Percentiles rank a stretch among this genome's conserved stretches.
Evolutionary conservation across 2,329 filamentous ascomycete species (phyloP).

Genomic region (Spiromastix sp.): DNA sequence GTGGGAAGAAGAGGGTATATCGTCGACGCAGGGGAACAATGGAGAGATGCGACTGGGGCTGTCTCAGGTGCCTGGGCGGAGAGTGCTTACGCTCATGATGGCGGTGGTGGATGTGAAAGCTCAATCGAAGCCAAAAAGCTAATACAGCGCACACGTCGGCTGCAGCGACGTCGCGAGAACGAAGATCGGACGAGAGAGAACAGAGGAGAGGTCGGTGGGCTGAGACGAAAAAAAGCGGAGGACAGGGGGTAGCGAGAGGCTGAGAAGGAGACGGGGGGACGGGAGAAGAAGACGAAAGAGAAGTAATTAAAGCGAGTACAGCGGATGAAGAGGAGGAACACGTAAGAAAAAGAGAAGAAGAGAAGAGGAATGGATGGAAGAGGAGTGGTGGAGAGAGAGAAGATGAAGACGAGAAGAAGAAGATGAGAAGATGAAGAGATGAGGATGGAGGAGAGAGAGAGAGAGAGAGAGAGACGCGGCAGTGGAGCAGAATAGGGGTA

Average conservation of each 20-base stretch:
- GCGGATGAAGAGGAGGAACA: not conserved
- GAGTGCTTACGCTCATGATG: slow-evolving; percentile 21
- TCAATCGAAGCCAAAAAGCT: not conserved
- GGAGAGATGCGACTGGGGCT: not conserved
- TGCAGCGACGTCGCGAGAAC: not conserved
- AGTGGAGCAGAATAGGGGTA: not conserved
- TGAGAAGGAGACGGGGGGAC: not conserved
- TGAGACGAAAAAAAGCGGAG: not conserved
- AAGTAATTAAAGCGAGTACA: too few species aligned
- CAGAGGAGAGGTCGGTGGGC: not conserved
- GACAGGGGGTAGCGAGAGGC: not conserved
- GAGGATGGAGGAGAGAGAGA: slow-evolving; percentile 5
- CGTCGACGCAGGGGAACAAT: not conserved
- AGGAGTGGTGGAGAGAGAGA: slow-evolving; percentile 2
- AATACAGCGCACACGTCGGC: not conserved
- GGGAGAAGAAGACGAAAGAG: not conserved
- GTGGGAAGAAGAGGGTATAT: not conserved
- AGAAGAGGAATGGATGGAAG: not conserved
- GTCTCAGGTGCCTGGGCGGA: slow-evolving; percentile 14
- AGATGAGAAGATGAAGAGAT: slow-evolving; percentile 7
- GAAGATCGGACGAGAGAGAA: not conserved
- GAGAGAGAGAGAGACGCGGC: not conserved
- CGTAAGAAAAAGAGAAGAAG: slow-evolving; percentile 1
- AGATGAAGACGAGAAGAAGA: slow-evolving; percentile 3
- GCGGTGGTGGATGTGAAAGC: slow-evolving; percentile 6